Percentiles rank a stretch among this genome's conserved stretches.
These are phyloP conservation scores for Xylaria bambusicola DNA, from an alignment of 495 filamentous ascomycete species.

Conservation along the genomic window DNA sequence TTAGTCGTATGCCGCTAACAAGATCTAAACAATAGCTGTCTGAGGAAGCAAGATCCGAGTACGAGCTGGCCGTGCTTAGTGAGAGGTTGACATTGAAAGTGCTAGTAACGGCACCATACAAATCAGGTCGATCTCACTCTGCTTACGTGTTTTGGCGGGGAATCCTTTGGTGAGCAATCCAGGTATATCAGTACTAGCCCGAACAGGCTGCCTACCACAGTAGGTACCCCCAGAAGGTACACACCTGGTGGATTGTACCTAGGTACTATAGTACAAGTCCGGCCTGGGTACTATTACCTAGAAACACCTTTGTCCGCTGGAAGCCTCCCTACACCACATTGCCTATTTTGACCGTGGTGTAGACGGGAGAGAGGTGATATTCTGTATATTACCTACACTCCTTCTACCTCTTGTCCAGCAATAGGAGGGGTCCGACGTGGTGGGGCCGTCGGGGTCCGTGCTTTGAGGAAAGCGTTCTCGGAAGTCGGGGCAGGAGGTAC, in stretches of 20 bases:
- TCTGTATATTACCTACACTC: no score
- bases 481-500: slow-evolving; percentile 3
- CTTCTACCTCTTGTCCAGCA: no score
- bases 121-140: not conserved
- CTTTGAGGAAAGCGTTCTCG: not conserved
- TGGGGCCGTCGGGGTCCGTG: slow-evolving; percentile 11
- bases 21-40: not conserved
- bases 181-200: not conserved
- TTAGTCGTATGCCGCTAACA: no score
- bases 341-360: not conserved
- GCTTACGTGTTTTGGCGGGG: slow-evolving; percentile 20
- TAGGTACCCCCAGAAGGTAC: no score
- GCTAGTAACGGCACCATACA: not conserved
- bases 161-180: not conserved
- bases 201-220: not conserved
- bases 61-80: slow-evolving; percentile 1
- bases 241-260: no score
- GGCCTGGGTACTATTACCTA: no score
- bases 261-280: slow-evolving; percentile 3
- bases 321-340: not conserved
- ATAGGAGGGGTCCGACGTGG: slow-evolving; percentile 3
- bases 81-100: not conserved
- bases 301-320: no score
- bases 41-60: slow-evolving; percentile 3
- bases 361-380: no score